Conservation (phyloP, 208 protist genomes). For the Plasmodiophora brassicae region DNA sequence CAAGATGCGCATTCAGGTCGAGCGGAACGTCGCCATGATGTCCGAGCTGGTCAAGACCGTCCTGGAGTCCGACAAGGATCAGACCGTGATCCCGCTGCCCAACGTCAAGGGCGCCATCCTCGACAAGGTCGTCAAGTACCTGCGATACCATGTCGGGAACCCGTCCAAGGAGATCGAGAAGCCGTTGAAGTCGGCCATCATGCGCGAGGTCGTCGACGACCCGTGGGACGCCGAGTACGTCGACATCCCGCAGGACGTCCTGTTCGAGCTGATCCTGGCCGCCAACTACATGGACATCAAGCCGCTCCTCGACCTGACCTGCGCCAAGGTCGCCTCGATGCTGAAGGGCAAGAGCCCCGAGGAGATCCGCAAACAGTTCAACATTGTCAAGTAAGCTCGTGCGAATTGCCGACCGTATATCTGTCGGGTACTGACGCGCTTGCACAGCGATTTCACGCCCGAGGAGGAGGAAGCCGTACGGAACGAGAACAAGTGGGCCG, state of each 20-base stretch:
- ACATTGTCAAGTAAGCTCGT: slow-evolving; percentile 44
- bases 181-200: slow-evolving; percentile 41
- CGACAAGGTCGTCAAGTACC: slow-evolving; percentile 44
- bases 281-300: slow-evolving; percentile 57
- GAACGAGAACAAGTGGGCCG: slow-evolving; percentile 45
- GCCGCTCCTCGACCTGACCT: slow-evolving; percentile 53
- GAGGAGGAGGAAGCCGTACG: slow-evolving; percentile 46
- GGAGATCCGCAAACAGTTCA: slow-evolving; percentile 39
- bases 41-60: slow-evolving; percentile 41
- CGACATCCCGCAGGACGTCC: slow-evolving; percentile 45
- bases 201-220: slow-evolving; percentile 40
- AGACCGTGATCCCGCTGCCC: slow-evolving; percentile 47
- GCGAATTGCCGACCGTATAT: neutral
- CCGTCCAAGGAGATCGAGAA: slow-evolving; percentile 49
- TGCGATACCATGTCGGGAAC: slow-evolving; percentile 43
- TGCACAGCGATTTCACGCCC: slow-evolving; percentile 21
- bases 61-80: slow-evolving; percentile 38
- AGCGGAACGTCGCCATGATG: slow-evolving; percentile 35
- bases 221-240: slow-evolving; percentile 48
- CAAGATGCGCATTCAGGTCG: slow-evolving; percentile 28
- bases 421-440: neutral
- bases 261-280: slow-evolving; percentile 52
- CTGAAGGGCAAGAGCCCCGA: slow-evolving; percentile 48
- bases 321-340: slow-evolving; percentile 56
- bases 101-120: slow-evolving; percentile 46